Conservation (phyloP, 805 yeast species). For the Yarrowia osloensis region DNA sequence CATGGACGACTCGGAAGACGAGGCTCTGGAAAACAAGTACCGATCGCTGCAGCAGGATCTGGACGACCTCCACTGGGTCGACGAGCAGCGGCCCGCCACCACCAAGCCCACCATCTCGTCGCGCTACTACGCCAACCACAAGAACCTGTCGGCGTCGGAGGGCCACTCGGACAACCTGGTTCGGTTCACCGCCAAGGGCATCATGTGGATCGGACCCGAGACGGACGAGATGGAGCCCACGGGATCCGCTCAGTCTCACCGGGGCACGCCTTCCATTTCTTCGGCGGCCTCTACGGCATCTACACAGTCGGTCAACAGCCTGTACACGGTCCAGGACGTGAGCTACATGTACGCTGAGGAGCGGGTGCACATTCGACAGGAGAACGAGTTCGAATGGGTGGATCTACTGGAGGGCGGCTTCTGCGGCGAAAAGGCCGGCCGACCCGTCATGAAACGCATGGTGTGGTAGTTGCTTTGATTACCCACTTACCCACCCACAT, state of each 20-base stretch:
- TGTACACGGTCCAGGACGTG: slow-evolving; percentile 25
- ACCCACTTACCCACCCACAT: neutral
- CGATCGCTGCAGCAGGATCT: slow-evolving; percentile 6
- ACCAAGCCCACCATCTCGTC: too few species aligned
- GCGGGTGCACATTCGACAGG: neutral
- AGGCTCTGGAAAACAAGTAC: slow-evolving; percentile 2
- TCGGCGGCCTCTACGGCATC: slow-evolving; percentile 9
- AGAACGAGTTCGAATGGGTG: neutral
- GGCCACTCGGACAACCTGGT: slow-evolving; percentile 12
- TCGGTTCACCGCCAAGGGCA: slow-evolving; percentile 25
- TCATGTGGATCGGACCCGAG: slow-evolving; percentile 30
- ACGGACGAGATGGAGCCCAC: neutral
- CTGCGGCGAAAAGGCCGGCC: slow-evolving; percentile 25
- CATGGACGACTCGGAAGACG: neutral
- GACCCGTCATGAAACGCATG: slow-evolving; percentile 25
- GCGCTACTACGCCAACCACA: neutral
- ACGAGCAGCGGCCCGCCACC: too few species aligned
- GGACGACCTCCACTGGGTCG: neutral
- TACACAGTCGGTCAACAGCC: slow-evolving; percentile 4
- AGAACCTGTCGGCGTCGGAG: neutral
- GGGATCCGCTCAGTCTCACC: neutral
- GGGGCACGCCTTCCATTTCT: slow-evolving; percentile 5
- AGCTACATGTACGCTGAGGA: slow-evolving; percentile 23
- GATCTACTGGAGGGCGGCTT: slow-evolving; percentile 17
- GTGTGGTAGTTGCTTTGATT: neutral